phyloP scores from a whole-genome alignment of 139 green algal genomes.

The Astrephomene gubernaculifera region DNA sequence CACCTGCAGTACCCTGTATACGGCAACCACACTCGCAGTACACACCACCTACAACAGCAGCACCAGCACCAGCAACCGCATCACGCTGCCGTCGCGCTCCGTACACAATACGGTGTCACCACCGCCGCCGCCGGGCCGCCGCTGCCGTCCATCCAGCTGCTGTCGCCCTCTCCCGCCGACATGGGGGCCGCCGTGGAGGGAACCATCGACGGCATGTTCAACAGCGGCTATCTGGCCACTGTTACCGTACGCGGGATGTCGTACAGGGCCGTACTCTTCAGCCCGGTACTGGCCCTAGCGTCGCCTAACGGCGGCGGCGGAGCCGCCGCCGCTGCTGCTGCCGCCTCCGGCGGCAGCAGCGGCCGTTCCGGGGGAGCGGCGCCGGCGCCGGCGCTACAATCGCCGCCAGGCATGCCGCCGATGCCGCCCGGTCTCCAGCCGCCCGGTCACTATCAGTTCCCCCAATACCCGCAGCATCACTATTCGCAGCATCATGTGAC shows the following conservation, averaged over 20 bases:
- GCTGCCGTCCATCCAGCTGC: not conserved
- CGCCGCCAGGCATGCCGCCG: too few relatives aligned
- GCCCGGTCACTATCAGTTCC: too few relatives aligned
- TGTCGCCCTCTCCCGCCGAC: not conserved
- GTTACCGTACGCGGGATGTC: slow-evolving; percentile 42
- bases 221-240: slow-evolving; percentile 49
- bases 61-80: not conserved
- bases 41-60: not conserved
- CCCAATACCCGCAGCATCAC: too few relatives aligned
- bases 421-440: too few relatives aligned
- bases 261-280: slow-evolving; percentile 48
- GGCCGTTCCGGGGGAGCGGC: not conserved
- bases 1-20: not conserved
- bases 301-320: not conserved
- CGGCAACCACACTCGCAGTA: not conserved
- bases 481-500: too few relatives aligned
- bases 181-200: slow-evolving; percentile 37
- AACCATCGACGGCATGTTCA: slow-evolving; percentile 46
- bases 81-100: not conserved
- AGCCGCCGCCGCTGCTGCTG: too few relatives aligned
- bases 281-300: slow-evolving; percentile 29
- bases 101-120: slow-evolving; percentile 13
- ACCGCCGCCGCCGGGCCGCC: not conserved
- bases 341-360: not conserved
- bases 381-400: not conserved